Evolutionary conservation across 2,329 filamentous ascomycete genomes (phyloP), one percentile per base, ranked within the genome.

Genomic region (Remersonia thermophila): DNA sequence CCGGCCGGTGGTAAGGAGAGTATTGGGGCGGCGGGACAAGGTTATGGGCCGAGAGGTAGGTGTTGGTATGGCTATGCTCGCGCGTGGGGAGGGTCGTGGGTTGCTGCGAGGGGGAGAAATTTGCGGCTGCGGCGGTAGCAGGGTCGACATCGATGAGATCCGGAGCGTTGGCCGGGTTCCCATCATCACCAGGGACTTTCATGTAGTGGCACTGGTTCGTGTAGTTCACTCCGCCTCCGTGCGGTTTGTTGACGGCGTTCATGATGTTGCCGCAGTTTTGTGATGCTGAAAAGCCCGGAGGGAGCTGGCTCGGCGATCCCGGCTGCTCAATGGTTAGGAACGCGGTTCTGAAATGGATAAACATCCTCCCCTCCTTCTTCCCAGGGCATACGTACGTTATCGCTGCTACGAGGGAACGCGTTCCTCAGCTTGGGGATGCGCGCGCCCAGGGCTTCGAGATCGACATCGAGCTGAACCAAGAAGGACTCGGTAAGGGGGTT

Each of bases 401-500:
- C 66, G 17, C 52, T 60, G 37, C 62, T 65, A 32, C 69, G 65
- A n/a, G 69, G 62, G 33, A 76, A 74, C 1, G 67, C 66, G 17
- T 63, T 56, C 45, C 63, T 68, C 14, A 77, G 62, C 42, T 69
- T 73, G 7, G 67, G 73, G 45, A 73, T 76, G 47, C 69, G 67
- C 43, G 76, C 58, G 10, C 77, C 75, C 17, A 84, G 66, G 9
- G 75, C 77, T 55, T 93, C 83, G 3, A 96, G 69, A 51, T 98
- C 91, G 12, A 95, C 80, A 47, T 96, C 86, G 4, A 96, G 66
- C 55, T 96, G 91, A 3, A 91, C 83, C 26, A 96, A 63, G 61
- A 96, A 96, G 0, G 89, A 95, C 53, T 95, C 87, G 0, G 89
- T 93, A 33, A 98, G 66, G 0, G 87, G 87, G 47, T 93, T 95